These are phyloP conservation scores for Calonectria ilicicola DNA, from an alignment of 2,329 filamentous ascomycete species.

Conservation along the genomic window DNA sequence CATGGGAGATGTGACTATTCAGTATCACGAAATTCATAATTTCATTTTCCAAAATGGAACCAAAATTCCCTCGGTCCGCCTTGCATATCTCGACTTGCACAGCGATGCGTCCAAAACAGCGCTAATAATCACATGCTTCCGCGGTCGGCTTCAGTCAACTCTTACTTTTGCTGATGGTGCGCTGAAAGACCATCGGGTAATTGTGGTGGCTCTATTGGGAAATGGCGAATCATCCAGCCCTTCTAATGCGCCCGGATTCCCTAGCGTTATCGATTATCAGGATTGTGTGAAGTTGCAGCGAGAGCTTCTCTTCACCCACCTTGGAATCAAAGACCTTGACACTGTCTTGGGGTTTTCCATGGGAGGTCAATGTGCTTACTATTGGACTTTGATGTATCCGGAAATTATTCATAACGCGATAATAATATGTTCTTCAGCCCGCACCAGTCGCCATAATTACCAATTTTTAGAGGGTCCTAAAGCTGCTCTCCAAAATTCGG, in stretches of 20 bases:
- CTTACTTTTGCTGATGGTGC: constrained; percentile 58
- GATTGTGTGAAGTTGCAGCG: constrained; percentile 59
- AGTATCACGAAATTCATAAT: not conserved
- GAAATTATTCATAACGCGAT: constrained; percentile 53
- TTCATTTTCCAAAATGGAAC: constrained; percentile 46
- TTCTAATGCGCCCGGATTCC: constrained; percentile 57
- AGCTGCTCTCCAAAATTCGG: constrained; percentile 52
- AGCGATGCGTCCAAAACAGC: constrained; percentile 50
- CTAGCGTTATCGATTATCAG: constrained; percentile 51
- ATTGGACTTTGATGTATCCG: constrained; percentile 60
- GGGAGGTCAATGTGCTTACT: constrained; percentile 61
- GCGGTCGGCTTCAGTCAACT: constrained; percentile 62
- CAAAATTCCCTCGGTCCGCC: constrained; percentile 37
- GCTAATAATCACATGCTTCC: constrained; percentile 67
- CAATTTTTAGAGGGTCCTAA: constrained; percentile 61
- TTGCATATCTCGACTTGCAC: constrained; percentile 45
- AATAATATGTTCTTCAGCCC: constrained; percentile 58
- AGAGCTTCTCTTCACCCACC: constrained; percentile 49
- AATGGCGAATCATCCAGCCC: constrained; percentile 62
- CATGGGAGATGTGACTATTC: not conserved
- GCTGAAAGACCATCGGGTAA: constrained; percentile 55
- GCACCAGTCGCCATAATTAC: constrained; percentile 59
- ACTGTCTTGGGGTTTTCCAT: constrained; percentile 62
- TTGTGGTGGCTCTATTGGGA: constrained; percentile 60
- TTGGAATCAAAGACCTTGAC: constrained; percentile 50